A percentile compares a stretch with the other conserved stretches of the same genome.
Conservation (phyloP, 345 rosid species). For the Lumnitzera littorea region DNA sequence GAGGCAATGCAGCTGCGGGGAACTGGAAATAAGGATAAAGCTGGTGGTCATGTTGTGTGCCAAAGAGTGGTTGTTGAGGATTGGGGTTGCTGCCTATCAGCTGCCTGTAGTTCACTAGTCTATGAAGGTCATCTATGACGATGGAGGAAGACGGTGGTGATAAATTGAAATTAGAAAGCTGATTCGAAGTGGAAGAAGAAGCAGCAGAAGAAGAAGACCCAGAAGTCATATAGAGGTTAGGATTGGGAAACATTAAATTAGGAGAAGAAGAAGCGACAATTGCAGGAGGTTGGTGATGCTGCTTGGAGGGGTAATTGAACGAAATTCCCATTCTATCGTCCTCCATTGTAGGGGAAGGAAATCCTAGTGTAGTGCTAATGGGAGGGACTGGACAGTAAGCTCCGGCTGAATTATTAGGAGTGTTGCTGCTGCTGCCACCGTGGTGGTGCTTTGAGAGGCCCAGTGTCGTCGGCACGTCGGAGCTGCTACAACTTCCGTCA, state of each 20-base stretch:
- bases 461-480: background rate
- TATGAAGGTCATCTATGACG: background rate
- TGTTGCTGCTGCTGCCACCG: background rate
- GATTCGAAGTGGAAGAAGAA: background rate
- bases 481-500: conserved; percentile 1
- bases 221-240: background rate
- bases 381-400: background rate
- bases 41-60: no score
- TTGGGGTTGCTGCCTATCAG: background rate
- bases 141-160: background rate
- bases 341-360: background rate
- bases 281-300: background rate
- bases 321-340: background rate
- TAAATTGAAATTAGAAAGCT: background rate
- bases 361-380: background rate
- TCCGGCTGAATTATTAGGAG: background rate
- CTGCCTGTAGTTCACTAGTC: background rate
- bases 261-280: background rate
- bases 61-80: no score
- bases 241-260: background rate
- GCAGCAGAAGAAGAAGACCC: background rate
- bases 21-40: no score
- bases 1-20: no score
- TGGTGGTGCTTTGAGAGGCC: background rate
- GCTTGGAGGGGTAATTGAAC: no score